Base-by-base conservation (phyloP, 352 stramenopile genomes). In the Lagenidium giganteum region DNA sequence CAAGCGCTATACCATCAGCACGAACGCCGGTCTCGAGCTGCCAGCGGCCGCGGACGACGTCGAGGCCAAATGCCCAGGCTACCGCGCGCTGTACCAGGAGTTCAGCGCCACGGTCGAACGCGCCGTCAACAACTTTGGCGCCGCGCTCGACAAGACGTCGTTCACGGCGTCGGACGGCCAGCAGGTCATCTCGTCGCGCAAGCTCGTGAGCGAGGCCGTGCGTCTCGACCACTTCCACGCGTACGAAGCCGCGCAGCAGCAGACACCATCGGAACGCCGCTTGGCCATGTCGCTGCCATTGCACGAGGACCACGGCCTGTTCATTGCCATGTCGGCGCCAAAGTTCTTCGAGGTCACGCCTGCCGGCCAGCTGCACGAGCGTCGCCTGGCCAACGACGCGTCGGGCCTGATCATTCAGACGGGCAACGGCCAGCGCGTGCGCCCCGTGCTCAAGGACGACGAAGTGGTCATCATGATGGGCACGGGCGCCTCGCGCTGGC, bases 171-270 rank as follows among this genome's bases (percentile, higher is more conserved):
- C 49, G 7, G 64, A 83, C 28, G 70, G 53, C 12, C 52, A 64
- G 28, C 49, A 40, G 12, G 13, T 33, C 13, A 61, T 80, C 45
- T 54, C 45, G 12, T 44, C 55, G 21, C 62, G 57, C 13, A 58
- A 75, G 42, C 40, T 87, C 6, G 36, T 84, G 20, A 51, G 43
- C 2, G 64, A 83, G 5, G 67, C 70, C 5, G 58, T 68, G 20
- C 61, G 61, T 16, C 49, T 87, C 4, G 71, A 87, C 24, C 70
- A 87, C 46, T 84, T 87, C 44, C 74, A 87, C 40, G 57, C 70
- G 18, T 87, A 87, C 46, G 54, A 83, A 29, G 61, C 65, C 14
- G 39, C 47, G 25, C 17, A 20, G 21, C 24, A 37, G 16, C 23
- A 40, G 5, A 22, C 33, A 7, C 14, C 33, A n/a, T 33, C 33